A percentile compares a stretch with the other conserved stretches of the same genome.
Evolutionary conservation across 495 filamentous ascomycete species (phyloP).

Genomic region (Bombardia bombarda): DNA sequence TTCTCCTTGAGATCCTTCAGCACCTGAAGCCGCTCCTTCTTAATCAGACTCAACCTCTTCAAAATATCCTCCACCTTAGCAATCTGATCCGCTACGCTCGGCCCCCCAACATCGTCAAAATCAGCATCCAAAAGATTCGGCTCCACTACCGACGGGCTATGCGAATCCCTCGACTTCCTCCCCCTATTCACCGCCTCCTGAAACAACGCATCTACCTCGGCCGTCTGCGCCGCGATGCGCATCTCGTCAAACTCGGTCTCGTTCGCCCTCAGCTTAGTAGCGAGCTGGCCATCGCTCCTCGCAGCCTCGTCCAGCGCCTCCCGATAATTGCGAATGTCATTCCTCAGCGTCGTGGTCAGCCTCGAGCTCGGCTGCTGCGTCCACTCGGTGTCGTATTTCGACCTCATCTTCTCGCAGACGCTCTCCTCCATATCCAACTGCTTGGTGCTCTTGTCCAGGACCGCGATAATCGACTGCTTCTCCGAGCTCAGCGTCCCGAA

Average conservation of each 20-base stretch:
- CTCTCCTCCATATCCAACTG: slow-evolving; percentile 93
- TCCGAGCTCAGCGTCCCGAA: slow-evolving; percentile 72
- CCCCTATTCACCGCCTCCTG: slow-evolving; percentile 68
- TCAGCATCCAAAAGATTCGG: slow-evolving; percentile 84
- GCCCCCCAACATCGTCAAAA: slow-evolving; percentile 66
- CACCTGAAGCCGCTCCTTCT: slow-evolving; percentile 81
- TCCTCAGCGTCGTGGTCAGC: slow-evolving; percentile 77
- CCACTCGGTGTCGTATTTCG: slow-evolving; percentile 94
- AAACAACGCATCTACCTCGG: slow-evolving; percentile 83
- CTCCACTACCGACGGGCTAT: slow-evolving; percentile 57
- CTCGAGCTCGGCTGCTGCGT: slow-evolving; percentile 91
- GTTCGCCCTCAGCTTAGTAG: slow-evolving; percentile 72
- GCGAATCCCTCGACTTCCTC: slow-evolving; percentile 42
- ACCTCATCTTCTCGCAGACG: slow-evolving; percentile 98
- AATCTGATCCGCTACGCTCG: slow-evolving; percentile 85
- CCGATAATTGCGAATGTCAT: slow-evolving; percentile 77
- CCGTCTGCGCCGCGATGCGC: slow-evolving; percentile 78
- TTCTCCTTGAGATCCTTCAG: slow-evolving; percentile 96
- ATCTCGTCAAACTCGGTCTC: slow-evolving; percentile 91
- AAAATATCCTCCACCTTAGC: slow-evolving; percentile 81
- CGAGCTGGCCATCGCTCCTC: slow-evolving; percentile 79
- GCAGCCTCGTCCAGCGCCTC: slow-evolving; percentile 85
- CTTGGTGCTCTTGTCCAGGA: slow-evolving; percentile 72
- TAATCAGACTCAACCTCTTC: slow-evolving; percentile 85
- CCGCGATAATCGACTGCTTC: slow-evolving; percentile 61